A percentile compares a stretch with the other conserved stretches of the same genome.
phyloP scores from a whole-genome alignment of 2,329 filamentous ascomycete genomes.

The Zymoseptoria passerinii region DNA sequence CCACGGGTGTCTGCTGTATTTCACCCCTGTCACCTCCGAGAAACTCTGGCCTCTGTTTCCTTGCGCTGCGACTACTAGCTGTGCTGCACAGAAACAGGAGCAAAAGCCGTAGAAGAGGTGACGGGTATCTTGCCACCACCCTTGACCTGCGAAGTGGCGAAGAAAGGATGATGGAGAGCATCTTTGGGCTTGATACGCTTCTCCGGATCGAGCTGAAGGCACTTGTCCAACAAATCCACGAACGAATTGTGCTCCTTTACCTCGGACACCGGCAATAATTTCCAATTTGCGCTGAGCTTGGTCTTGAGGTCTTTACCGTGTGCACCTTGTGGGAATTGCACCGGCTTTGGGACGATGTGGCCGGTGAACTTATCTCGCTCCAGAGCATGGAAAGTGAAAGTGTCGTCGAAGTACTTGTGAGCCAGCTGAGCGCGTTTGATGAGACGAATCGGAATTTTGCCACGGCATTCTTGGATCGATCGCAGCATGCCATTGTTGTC shows the following conservation, averaged over 20 bases:
- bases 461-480: conserved; percentile 90
- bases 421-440: conserved; percentile 74
- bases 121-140: neutral
- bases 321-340: conserved; percentile 58
- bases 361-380: conserved; percentile 82
- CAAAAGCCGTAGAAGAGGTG: neutral
- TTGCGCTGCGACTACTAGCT: neutral
- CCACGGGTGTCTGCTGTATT: neutral
- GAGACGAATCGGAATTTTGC: conserved; percentile 82
- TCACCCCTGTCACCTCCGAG: neutral
- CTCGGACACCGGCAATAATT: conserved; percentile 65
- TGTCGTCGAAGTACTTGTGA: conserved; percentile 64
- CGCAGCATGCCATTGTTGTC: conserved; percentile 99
- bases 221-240: conserved; percentile 79
- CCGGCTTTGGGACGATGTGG: conserved; percentile 62
- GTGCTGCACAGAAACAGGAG: neutral
- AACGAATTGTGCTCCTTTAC: conserved; percentile 73
- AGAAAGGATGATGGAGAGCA: conserved; percentile 83
- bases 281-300: conserved; percentile 58
- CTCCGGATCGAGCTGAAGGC: conserved; percentile 81
- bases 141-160: conserved; percentile 35
- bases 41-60: neutral
- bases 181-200: conserved; percentile 82
- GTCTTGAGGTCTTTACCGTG: conserved; percentile 64
- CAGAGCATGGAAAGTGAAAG: conserved; percentile 65